These are phyloP conservation scores for Akanthomyces uredinophilus DNA, from an alignment of 2,329 filamentous ascomycete genomes.

Conservation along the genomic window DNA sequence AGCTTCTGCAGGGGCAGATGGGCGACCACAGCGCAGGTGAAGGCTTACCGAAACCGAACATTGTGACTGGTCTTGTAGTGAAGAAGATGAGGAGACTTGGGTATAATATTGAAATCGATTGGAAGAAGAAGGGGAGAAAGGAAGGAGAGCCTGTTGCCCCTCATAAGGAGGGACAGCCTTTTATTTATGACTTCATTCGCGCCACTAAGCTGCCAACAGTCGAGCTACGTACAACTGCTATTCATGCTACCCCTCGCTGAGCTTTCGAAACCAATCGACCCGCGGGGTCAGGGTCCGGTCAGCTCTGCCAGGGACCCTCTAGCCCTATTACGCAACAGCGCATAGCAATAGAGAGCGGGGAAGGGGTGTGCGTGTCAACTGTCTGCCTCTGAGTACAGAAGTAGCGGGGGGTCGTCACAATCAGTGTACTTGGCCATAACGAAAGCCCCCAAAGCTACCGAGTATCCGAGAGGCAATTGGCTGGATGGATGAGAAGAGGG, in stretches of 20 bases:
- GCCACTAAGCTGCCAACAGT: not conserved
- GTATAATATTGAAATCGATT: not conserved
- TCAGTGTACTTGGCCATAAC: not conserved
- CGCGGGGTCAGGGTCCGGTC: not conserved
- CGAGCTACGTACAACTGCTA: not conserved
- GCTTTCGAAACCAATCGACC: not conserved
- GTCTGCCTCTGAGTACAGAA: no score
- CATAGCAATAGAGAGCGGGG: not conserved
- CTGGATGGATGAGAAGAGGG: not conserved
- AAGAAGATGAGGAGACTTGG: not conserved
- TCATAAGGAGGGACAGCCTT: not conserved
- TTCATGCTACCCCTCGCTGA: not conserved
- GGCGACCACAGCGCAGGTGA: not conserved
- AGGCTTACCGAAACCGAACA: conserved; percentile 14
- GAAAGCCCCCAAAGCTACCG: not conserved
- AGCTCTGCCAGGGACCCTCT: not conserved
- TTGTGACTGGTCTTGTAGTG: not conserved
- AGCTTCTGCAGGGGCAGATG: not conserved
- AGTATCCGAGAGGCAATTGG: not conserved
- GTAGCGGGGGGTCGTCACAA: not conserved
- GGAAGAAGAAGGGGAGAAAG: not conserved
- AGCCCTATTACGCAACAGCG: conserved; percentile 1
- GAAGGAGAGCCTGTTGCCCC: not conserved
- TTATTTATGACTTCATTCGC: conserved; percentile 2
- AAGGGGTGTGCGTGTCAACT: not conserved